Evolutionary conservation across 805 yeast species (phyloP).

Genomic region (Nakazawaea siamensis): DNA sequence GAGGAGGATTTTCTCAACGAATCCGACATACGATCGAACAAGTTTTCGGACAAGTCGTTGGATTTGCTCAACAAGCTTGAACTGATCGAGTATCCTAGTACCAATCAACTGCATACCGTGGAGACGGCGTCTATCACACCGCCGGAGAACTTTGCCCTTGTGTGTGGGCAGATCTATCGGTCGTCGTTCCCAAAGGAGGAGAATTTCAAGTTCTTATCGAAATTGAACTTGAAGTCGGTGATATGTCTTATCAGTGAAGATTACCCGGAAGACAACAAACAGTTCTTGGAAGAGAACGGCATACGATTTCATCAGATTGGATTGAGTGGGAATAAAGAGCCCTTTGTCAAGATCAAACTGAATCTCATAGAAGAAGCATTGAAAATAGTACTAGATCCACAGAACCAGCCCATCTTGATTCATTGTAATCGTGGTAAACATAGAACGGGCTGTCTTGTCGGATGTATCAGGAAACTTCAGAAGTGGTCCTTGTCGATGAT

Average conservation of each 20-base stretch:
- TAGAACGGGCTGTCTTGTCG: conserved; percentile 93
- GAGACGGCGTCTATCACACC: conserved; percentile 43
- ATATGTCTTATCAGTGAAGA: conserved; percentile 86
- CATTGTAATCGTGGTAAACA: conserved; percentile 98
- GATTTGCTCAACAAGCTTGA: conserved; percentile 1
- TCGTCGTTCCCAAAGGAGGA: conserved; percentile 85
- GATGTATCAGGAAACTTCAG: conserved; percentile 82
- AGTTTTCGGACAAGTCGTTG: neutral
- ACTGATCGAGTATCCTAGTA: neutral
- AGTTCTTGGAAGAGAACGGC: conserved; percentile 50
- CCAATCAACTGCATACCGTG: no score
- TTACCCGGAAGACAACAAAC: conserved; percentile 70
- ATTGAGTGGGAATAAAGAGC: conserved; percentile 92
- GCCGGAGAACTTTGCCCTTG: conserved; percentile 91
- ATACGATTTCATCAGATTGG: conserved; percentile 82
- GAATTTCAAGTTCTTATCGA: conserved; percentile 63
- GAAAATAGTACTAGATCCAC: conserved; percentile 74
- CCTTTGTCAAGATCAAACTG: conserved; percentile 67
- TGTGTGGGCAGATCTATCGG: conserved; percentile 70
- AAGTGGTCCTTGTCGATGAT: conserved; percentile 92
- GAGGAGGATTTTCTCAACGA: conserved; percentile 5
- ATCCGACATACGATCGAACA: no score
- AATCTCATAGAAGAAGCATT: conserved; percentile 73
- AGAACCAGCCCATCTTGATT: conserved; percentile 82
- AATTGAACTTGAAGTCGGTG: conserved; percentile 60